A percentile compares a stretch with the other conserved stretches of the same genome.
phyloP scores from a whole-genome alignment of 345 rosid species.

The Citrus unshiu region DNA sequence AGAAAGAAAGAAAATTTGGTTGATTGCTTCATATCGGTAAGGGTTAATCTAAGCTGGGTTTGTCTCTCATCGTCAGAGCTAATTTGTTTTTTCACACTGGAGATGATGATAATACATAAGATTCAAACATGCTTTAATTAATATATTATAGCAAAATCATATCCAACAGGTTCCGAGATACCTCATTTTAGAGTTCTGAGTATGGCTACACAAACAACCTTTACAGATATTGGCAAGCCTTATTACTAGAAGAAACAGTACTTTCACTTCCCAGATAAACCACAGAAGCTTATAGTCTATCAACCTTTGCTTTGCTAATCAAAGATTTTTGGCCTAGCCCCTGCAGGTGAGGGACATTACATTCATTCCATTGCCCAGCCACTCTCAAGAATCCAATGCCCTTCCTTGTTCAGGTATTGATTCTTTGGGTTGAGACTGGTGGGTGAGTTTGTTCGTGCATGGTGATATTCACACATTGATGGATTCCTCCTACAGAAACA shows the following conservation, averaged over 20 bases:
- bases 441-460: background rate
- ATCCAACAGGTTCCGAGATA: background rate
- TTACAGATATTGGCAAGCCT: background rate
- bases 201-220: background rate
- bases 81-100: too few species aligned
- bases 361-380: background rate
- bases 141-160: background rate
- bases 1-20: too few species aligned
- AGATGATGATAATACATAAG: too few species aligned
- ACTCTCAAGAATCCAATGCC: slow-evolving; percentile 1
- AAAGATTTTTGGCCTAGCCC: background rate
- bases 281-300: background rate
- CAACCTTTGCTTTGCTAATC: background rate
- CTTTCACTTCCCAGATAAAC: background rate
- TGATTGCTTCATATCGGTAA: too few species aligned
- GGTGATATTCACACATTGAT: background rate
- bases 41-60: too few species aligned
- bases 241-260: background rate
- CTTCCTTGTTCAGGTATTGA: background rate
- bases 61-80: too few species aligned
- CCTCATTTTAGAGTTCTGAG: background rate
- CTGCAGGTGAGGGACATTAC: background rate
- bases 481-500: slow-evolving; percentile 7
- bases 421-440: slow-evolving; percentile 1
- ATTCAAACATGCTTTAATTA: background rate